A percentile compares a stretch with the other conserved stretches of the same genome.
Evolutionary conservation across 192 early-diverging fungal species (phyloP).

Genomic region (Obelidium mucronatum): DNA sequence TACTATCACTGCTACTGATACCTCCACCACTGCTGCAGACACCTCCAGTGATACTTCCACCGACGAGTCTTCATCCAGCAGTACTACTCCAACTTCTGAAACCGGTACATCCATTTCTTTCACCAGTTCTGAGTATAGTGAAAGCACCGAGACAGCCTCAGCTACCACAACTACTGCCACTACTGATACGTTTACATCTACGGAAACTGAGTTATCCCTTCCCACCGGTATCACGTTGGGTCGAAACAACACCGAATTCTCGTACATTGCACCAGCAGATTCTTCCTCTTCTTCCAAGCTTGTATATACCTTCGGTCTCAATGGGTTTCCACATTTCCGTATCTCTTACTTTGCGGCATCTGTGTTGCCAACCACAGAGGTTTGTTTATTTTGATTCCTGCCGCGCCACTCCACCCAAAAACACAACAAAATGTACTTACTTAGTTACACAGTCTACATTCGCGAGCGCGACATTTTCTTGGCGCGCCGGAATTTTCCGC

Average conservation of each 20-base stretch:
- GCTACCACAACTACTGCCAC: neutral
- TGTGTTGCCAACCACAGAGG: neutral
- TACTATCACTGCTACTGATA: no score
- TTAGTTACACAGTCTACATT: neutral
- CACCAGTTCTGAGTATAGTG: no score
- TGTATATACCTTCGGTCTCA: neutral
- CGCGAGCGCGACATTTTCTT: neutral
- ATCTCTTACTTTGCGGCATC: neutral
- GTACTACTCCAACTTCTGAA: no score
- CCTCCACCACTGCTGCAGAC: no score
- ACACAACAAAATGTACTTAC: no score
- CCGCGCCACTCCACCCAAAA: neutral
- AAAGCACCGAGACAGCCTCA: no score
- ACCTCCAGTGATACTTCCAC: no score
- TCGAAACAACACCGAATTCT: neutral
- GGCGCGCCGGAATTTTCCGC: neutral
- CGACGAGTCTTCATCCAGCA: no score
- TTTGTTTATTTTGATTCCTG: neutral
- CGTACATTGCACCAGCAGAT: neutral
- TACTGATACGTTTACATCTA: neutral
- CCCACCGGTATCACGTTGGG: neutral
- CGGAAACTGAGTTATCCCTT: neutral
- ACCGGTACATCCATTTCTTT: no score
- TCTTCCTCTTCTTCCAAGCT: neutral
- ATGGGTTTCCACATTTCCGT: conserved; percentile 5